Conservation (phyloP, 805 yeast genomes). For the Saccharomycopsis malanga region DNA sequence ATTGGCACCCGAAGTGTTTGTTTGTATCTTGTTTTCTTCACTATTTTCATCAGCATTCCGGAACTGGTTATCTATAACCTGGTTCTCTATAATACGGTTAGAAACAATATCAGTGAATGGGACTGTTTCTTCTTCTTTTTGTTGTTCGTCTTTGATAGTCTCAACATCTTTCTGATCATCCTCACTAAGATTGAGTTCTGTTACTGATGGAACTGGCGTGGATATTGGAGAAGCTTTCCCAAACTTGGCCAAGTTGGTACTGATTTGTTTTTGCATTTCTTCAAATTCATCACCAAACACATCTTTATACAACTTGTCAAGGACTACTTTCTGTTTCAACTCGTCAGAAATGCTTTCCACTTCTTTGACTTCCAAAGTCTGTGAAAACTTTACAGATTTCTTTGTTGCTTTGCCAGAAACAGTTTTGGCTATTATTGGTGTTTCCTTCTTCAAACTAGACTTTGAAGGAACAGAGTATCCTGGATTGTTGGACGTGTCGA, state of each 20-base stretch:
- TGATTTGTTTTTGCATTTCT: slow-evolving; percentile 14
- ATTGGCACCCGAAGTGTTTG: background rate
- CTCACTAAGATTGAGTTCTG: background rate
- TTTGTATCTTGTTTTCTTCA: background rate
- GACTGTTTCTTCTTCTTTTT: slow-evolving; percentile 5
- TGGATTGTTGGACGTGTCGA: background rate
- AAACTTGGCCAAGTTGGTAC: slow-evolving; percentile 5
- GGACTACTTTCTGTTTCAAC: slow-evolving; percentile 4
- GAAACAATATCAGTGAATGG: slow-evolving; percentile 17
- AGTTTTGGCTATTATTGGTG: background rate
- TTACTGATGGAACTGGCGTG: background rate
- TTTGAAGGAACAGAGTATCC: background rate
- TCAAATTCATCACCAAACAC: slow-evolving; percentile 19
- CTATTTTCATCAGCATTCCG: background rate
- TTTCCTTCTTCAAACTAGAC: background rate
- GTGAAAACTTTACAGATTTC: slow-evolving; percentile 19
- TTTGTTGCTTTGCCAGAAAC: background rate
- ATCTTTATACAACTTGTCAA: slow-evolving; percentile 19
- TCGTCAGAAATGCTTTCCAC: slow-evolving; percentile 1
- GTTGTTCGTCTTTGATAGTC: background rate
- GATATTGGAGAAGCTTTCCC: slow-evolving; percentile 2
- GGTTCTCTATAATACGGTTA: slow-evolving; percentile 11
- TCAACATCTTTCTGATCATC: background rate
- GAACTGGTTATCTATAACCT: background rate
- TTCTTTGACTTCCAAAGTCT: slow-evolving; percentile 14